Evolutionary conservation across 2,329 filamentous ascomycete species (phyloP).

Genomic region (Furcasterigmium furcatum): DNA sequence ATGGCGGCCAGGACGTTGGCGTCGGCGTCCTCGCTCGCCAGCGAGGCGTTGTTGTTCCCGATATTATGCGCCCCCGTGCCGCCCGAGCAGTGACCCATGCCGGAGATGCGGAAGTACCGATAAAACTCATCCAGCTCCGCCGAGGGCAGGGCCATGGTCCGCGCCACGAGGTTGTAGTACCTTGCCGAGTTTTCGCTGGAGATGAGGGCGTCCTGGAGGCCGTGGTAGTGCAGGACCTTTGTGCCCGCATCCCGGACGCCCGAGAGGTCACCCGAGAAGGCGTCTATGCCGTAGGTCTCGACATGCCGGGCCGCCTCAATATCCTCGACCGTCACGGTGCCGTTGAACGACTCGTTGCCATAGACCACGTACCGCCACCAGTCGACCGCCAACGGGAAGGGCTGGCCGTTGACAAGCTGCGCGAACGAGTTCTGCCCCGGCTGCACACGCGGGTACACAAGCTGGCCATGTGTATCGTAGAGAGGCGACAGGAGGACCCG

Average conservation of each 20-base stretch:
- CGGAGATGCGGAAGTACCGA: conserved; percentile 49
- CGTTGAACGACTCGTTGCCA: conserved; percentile 28
- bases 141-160: conserved; percentile 12
- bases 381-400: conserved; percentile 20
- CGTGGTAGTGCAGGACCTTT: conserved; percentile 44
- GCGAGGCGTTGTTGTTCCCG: conserved; percentile 15
- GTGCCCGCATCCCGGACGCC: conserved; percentile 32
- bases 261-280: too few species aligned
- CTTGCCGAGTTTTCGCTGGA: conserved; percentile 22
- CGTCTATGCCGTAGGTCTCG: conserved; percentile 25
- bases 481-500: too few species aligned
- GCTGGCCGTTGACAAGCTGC: conserved; percentile 30
- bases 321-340: too few species aligned
- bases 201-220: conserved; percentile 35
- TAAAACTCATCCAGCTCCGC: conserved; percentile 42
- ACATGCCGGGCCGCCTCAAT: conserved; percentile 31
- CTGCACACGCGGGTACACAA: conserved; percentile 42
- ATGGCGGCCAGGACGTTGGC: conserved; percentile 44
- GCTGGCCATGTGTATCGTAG: too few species aligned
- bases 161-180: too few species aligned
- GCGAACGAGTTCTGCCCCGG: conserved; percentile 40
- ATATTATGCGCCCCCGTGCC: conserved; percentile 40
- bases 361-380: conserved; percentile 21
- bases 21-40: conserved; percentile 22
- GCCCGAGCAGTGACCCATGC: conserved; percentile 47